Percentiles rank a stretch among this genome's conserved stretches.
phyloP scores from a whole-genome alignment of 768 basidiomycete species.

The Russula sp. region DNA sequence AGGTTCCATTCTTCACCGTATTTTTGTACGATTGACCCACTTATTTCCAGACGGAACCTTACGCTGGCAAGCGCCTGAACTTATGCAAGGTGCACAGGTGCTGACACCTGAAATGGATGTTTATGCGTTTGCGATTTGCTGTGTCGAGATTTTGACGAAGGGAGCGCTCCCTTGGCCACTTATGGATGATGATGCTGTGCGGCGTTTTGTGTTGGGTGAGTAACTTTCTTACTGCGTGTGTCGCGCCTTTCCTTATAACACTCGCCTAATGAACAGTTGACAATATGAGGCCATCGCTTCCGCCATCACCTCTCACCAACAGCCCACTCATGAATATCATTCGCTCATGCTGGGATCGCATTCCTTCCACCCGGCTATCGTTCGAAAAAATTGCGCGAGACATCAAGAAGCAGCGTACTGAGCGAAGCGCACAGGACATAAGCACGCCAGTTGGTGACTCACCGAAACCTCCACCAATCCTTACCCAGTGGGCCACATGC shows the following conservation, averaged over 20 bases:
- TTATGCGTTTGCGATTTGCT: constrained; percentile 63
- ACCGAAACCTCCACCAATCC: constrained; percentile 27
- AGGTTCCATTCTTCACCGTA: constrained; percentile 20
- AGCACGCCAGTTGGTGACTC: constrained; percentile 31
- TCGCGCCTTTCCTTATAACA: background rate
- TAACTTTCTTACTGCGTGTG: background rate
- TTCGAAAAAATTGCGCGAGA: constrained; percentile 46
- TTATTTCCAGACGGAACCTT: constrained; percentile 41
- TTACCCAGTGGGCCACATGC: constrained; percentile 18
- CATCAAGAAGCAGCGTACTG: constrained; percentile 41
- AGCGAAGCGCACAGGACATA: constrained; percentile 28
- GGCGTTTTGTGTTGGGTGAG: constrained; percentile 45
- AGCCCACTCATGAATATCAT: constrained; percentile 42
- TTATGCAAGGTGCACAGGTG: constrained; percentile 43
- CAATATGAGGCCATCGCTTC: constrained; percentile 33
- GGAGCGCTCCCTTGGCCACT: constrained; percentile 55
- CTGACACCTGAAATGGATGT: constrained; percentile 56
- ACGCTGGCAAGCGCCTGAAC: constrained; percentile 69
- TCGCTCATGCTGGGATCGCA: constrained; percentile 48
- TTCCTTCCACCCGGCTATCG: constrained; percentile 45
- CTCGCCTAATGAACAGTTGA: constrained; percentile 26
- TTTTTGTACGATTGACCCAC: constrained; percentile 1
- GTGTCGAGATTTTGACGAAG: constrained; percentile 56
- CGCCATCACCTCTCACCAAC: constrained; percentile 33
- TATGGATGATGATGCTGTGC: constrained; percentile 46